A percentile compares a stretch with the other conserved stretches of the same genome.
Evolutionary conservation across 768 basidiomycete genomes (phyloP).

Genomic region (Phaffia australis): DNA sequence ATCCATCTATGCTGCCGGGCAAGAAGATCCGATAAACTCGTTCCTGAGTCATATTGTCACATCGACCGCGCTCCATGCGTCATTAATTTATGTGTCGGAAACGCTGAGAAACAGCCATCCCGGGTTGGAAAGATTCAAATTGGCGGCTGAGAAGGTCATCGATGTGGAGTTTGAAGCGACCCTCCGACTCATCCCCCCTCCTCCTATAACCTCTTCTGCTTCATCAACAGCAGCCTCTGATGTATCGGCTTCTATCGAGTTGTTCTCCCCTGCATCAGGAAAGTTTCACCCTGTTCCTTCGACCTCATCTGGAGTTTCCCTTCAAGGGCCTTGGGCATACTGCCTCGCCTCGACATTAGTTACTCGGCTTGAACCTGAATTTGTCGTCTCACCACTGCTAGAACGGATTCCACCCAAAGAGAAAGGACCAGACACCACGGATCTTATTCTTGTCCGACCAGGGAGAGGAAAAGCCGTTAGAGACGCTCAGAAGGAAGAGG

Average conservation of each 20-base stretch:
- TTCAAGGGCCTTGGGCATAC: constrained; percentile 74
- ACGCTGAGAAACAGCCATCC: constrained; percentile 56
- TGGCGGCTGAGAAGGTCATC: constrained; percentile 67
- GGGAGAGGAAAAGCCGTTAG: neutral
- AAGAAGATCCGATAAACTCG: constrained; percentile 8
- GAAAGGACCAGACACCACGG: constrained; percentile 45
- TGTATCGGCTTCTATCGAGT: constrained; percentile 22
- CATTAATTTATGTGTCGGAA: constrained; percentile 58
- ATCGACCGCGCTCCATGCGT: constrained; percentile 74
- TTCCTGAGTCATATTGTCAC: constrained; percentile 67
- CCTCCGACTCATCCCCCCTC: constrained; percentile 49
- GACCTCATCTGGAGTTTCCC: constrained; percentile 34
- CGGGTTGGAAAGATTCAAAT: constrained; percentile 72
- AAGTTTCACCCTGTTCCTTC: constrained; percentile 32
- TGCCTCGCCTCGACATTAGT: constrained; percentile 72
- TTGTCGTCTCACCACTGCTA: constrained; percentile 61
- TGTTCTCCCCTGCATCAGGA: too few species aligned
- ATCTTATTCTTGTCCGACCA: constrained; percentile 68
- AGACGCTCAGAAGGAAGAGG: constrained; percentile 37
- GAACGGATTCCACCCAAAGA: constrained; percentile 42
- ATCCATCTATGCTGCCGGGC: neutral
- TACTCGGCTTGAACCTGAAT: constrained; percentile 71
- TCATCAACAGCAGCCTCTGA: constrained; percentile 16
- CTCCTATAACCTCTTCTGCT: constrained; percentile 28
- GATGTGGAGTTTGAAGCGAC: constrained; percentile 56